These are phyloP conservation scores for Crithidia fasciculata DNA, from an alignment of 208 protist genomes.

Conservation along the genomic window DNA sequence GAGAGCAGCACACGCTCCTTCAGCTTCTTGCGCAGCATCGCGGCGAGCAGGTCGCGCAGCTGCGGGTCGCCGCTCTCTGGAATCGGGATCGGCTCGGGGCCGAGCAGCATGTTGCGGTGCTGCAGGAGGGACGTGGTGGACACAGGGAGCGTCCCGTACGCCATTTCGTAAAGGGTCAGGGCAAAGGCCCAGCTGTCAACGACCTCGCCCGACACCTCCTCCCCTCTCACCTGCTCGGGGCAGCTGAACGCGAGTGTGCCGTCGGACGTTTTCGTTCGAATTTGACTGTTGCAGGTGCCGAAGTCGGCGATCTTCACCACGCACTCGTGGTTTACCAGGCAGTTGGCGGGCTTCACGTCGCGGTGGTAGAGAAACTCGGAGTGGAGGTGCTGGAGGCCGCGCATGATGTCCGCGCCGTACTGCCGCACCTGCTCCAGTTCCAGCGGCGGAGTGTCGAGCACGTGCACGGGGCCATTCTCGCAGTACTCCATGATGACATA, in stretches of 20 bases:
- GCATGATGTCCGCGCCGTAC: constrained; percentile 66
- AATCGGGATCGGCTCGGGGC: constrained; percentile 27
- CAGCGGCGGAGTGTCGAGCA: constrained; percentile 56
- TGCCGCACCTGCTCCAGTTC: constrained; percentile 48
- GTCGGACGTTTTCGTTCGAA: constrained; percentile 39
- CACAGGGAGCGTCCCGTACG: constrained; percentile 68
- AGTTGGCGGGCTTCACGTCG: constrained; percentile 87
- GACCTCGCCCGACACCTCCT: constrained; percentile 65
- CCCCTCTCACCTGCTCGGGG: constrained; percentile 69
- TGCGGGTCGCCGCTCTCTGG: constrained; percentile 31
- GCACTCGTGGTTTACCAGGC: constrained; percentile 66
- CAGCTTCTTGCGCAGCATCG: constrained; percentile 79
- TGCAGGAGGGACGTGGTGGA: constrained; percentile 25
- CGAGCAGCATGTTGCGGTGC: constrained; percentile 21
- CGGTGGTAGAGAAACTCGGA: constrained; percentile 80
- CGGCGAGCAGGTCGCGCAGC: constrained; percentile 56
- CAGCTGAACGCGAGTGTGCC: constrained; percentile 86
- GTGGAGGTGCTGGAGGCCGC: constrained; percentile 81
- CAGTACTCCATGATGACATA: constrained; percentile 96
- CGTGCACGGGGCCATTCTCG: constrained; percentile 77
- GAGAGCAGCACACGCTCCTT: constrained; percentile 61
- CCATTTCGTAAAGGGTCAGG: constrained; percentile 87
- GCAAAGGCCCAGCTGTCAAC: constrained; percentile 93
- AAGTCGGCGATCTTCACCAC: constrained; percentile 91
- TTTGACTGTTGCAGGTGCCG: constrained; percentile 76